phyloP scores from a whole-genome alignment of 2,329 filamentous ascomycete species.

The Zarea fungicola region DNA sequence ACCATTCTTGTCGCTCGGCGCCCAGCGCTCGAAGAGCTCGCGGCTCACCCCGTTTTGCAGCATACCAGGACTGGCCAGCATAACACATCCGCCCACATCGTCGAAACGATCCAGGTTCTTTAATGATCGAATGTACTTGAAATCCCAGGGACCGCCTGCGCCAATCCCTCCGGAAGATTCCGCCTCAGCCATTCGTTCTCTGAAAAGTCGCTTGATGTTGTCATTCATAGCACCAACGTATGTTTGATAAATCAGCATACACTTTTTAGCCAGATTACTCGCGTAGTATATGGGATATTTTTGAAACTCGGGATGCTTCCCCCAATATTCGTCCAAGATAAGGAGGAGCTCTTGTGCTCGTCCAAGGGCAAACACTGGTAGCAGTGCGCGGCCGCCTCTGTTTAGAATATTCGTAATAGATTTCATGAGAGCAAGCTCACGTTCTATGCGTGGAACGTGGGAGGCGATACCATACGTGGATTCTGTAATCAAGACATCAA shows the following conservation, averaged over 20 bases:
- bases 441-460: constrained; percentile 82
- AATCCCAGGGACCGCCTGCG: constrained; percentile 91
- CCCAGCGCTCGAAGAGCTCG: constrained; percentile 91
- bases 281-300: constrained; percentile 96
- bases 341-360: constrained; percentile 89
- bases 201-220: constrained; percentile 94
- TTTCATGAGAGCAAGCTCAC: constrained; percentile 93
- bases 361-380: constrained; percentile 93
- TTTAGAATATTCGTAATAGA: constrained; percentile 88
- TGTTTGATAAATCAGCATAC: constrained; percentile 98
- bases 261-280: constrained; percentile 88
- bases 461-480: constrained; percentile 96
- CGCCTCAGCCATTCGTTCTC: constrained; percentile 85
- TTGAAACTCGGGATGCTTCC: constrained; percentile 79
- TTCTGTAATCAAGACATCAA: constrained; percentile 95
- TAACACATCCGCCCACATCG: constrained; percentile 90
- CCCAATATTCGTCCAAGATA: constrained; percentile 97
- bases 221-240: constrained; percentile 99
- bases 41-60: constrained; percentile 92
- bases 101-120: constrained; percentile 95
- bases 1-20: constrained; percentile 93
- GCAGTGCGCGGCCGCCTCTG: constrained; percentile 82
- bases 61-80: constrained; percentile 98
- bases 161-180: constrained; percentile 72
- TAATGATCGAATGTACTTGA: constrained; percentile 85